Evolutionary conservation across 1,139 yeast species (phyloP).

Genomic region (Starmera stellimalicola): DNA sequence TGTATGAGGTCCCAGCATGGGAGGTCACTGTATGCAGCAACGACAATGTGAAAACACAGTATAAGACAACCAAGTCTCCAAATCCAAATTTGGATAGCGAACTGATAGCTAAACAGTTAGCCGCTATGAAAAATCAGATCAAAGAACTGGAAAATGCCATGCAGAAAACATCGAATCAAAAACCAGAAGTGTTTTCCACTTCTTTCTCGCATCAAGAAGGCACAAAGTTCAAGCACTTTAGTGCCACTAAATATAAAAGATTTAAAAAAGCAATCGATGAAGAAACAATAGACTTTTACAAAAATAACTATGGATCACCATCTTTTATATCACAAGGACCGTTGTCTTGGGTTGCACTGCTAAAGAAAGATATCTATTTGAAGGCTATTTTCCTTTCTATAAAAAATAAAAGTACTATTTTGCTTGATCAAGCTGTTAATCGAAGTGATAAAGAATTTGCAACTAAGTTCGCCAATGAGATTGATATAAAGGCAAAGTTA

Average conservation of each 20-base stretch:
- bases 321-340: constrained; percentile 29
- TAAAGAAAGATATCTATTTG: constrained; percentile 28
- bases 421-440: constrained; percentile 1
- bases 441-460: constrained; percentile 1
- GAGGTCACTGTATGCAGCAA: constrained; percentile 7
- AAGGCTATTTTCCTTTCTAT: constrained; percentile 9
- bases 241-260: not conserved
- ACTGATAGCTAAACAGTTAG: not conserved
- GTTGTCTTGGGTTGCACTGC: constrained; percentile 34
- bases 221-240: not conserved
- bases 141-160: not conserved
- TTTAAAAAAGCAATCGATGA: not conserved
- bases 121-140: not conserved
- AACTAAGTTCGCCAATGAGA: not conserved
- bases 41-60: not conserved
- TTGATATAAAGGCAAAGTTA: not conserved
- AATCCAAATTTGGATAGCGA: too few relatives aligned
- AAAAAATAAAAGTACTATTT: constrained; percentile 3
- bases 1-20: constrained; percentile 36
- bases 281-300: constrained; percentile 8
- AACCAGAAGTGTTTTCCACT: too few relatives aligned
- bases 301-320: constrained; percentile 5
- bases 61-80: not conserved
- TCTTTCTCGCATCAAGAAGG: too few relatives aligned
- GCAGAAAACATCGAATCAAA: too few relatives aligned